Evolutionary conservation across 2,329 filamentous ascomycete genomes (phyloP), one percentile per base, ranked within the genome.

Genomic region (Claviceps maximensis): DNA sequence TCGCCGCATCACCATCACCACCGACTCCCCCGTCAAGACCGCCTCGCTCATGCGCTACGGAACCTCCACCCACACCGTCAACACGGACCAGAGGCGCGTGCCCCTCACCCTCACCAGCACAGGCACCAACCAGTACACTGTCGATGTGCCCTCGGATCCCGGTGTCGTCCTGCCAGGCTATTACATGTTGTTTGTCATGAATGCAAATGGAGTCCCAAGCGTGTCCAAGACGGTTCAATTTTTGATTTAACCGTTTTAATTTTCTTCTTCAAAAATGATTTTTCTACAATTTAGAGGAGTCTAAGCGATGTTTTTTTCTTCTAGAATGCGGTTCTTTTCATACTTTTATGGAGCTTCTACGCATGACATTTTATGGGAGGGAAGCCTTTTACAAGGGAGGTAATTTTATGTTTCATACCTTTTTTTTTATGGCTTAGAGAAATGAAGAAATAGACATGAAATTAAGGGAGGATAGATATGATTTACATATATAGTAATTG

Each of bases 21-120:
- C 57, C 3, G 58, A 60, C 47, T 56, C 58, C 1, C 15, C 65
- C 36, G 61, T 60, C 2, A 71, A 71, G 41, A 67, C 71, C 0
- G 53, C 51, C 23, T 46, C 55, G 9, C 60, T 81, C 15, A 62
- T 82, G 29, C 68, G 78, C 6, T 69, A 72, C 47, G 72, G 76
- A 1, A 71, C 68, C 3, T 66, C 67, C 4, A 82, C 79, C 0
- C 78, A 81, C 60, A 72, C 75, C 1, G 70, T 80, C 48, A 77
- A 82, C 58, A 81, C 73, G 0, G 79, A 82, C 61, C 77, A 81
- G 65, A 64, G 79, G 23, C 71, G 78, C 9, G 67, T 82, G 48
- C 67, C 73, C 15, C 62, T 79, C 23, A 65, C 61, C 3, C 55
- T 65, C 6, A 58, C 59, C 4, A 51, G 52, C 13, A 53, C 56